Evolutionary conservation across 1,284 basidiomycete genomes (phyloP), one percentile per base, ranked within the genome.

Genomic region (Ceratobasidium sp.): DNA sequence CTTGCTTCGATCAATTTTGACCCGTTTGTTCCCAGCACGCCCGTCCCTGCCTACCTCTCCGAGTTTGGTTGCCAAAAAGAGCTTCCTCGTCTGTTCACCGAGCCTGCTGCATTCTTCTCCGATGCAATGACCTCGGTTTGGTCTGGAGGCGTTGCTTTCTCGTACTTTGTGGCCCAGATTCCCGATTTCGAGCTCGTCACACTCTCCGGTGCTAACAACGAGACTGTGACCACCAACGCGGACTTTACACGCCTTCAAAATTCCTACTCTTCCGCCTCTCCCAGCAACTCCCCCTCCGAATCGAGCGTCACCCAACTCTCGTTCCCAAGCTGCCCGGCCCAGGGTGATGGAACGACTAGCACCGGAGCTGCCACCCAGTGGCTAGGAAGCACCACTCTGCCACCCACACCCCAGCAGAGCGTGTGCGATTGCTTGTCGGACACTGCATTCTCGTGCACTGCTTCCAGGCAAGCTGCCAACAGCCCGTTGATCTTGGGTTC

Each of bases 131-230:
- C 89, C 10, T 81, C 89, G 74, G 88, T 91, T 59, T 97, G 92
- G 87, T 94, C 92, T 32, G 95, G 94, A 73, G 95, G 92, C 64
- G 79, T 97, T 53, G 95, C 95, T 0, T 97, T 96, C 82, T 70
- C 65, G 18, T 93, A 93, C 80, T 95, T 96, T 85, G 89, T 91
- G 1, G 92, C 92, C 9, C 65, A 70, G 26, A 76, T 79, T 21
- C 90, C 91, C 65, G 84, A 92, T 77, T 97, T 93, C 76, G 95
- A 94, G 21, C 92, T 97, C 84, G 90, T 94, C 74, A 91, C 85
- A 23, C 85, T 97, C 39, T 70, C 65, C 75, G 88, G 87, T 0
- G 12, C 82, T 36, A 87, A 92, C 77, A 86, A 86, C 71, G 84
- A 79, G 62, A 86, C 87, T 8, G 89, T 92, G 64, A 88, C 86